Evolutionary conservation across 2,329 filamentous ascomycete species (phyloP).

Genomic region (Pseudocercospora eumusae): DNA sequence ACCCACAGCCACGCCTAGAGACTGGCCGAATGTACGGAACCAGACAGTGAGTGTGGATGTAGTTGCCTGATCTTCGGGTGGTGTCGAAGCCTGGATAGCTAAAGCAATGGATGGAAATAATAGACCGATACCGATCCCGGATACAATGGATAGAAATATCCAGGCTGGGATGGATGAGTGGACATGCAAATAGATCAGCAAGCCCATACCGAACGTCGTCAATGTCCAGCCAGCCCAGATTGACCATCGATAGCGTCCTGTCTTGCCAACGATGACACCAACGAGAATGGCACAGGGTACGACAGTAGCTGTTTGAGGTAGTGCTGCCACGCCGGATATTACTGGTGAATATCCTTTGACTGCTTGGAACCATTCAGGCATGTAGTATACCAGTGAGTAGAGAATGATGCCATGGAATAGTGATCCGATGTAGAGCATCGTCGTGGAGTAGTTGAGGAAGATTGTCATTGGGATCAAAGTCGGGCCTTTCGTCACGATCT

Average conservation of each 20-base stretch:
- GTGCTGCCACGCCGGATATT: slow-evolving; percentile 44
- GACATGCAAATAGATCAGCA: slow-evolving; percentile 54
- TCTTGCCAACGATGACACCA: slow-evolving; percentile 58
- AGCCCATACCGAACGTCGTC: slow-evolving; percentile 60
- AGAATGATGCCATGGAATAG: slow-evolving; percentile 43
- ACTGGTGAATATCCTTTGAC: slow-evolving; percentile 42
- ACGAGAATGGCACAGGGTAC: slow-evolving; percentile 56
- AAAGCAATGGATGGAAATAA: slow-evolving; percentile 65
- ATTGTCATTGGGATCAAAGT: slow-evolving; percentile 53
- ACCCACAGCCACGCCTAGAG: slow-evolving; percentile 9
- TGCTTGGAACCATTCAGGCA: slow-evolving; percentile 48
- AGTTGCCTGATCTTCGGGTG: slow-evolving; percentile 27
- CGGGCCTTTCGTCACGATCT: slow-evolving; percentile 49
- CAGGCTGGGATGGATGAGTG: slow-evolving; percentile 56
- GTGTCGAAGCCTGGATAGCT: slow-evolving; percentile 63
- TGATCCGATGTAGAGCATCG: slow-evolving; percentile 35
- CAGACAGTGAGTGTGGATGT: slow-evolving; percentile 15
- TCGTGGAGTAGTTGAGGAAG: slow-evolving; percentile 50
- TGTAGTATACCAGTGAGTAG: slow-evolving; percentile 35
- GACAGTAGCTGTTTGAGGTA: slow-evolving; percentile 34
- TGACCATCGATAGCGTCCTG: slow-evolving; percentile 61
- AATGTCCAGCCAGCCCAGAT: slow-evolving; percentile 64
- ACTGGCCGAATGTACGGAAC: slow-evolving; percentile 14
- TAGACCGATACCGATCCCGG: slow-evolving; percentile 64
- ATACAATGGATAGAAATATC: slow-evolving; percentile 62